These are phyloP conservation scores for Amborella trichopoda DNA, from an alignment of 164 flowering plant species.

Conservation along the genomic window DNA sequence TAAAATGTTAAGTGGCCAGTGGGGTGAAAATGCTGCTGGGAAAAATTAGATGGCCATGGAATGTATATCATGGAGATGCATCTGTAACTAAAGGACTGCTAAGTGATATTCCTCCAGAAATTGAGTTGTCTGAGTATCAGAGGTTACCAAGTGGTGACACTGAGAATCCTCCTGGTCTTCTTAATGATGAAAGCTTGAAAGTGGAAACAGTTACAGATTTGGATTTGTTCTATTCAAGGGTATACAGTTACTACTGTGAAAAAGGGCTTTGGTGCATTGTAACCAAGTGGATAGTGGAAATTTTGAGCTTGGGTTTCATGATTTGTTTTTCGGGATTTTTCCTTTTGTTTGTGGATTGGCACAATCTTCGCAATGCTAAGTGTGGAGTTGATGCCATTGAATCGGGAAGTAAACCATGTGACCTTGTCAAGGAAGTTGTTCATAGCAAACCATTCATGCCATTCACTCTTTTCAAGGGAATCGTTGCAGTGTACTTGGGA, in stretches of 20 bases:
- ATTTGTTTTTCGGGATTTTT: slow-evolving; percentile 92
- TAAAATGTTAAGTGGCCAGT: slow-evolving; percentile 73
- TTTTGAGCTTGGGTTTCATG: slow-evolving; percentile 66
- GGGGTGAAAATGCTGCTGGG: slow-evolving; percentile 28
- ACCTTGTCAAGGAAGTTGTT: slow-evolving; percentile 81
- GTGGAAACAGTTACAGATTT: slow-evolving; percentile 73
- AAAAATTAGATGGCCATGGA: slow-evolving; percentile 50
- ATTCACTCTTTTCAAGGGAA: slow-evolving; percentile 53
- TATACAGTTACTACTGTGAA: slow-evolving; percentile 84
- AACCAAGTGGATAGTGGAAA: slow-evolving; percentile 88
- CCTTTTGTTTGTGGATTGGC: slow-evolving; percentile 82
- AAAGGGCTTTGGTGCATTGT: slow-evolving; percentile 97
- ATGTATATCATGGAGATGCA: slow-evolving; percentile 41
- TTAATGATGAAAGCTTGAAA: slow-evolving; percentile 70
- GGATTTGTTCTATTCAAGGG: slow-evolving; percentile 87
- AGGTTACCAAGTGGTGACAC: slow-evolving; percentile 71
- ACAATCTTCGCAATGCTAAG: slow-evolving; percentile 86
- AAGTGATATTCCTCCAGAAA: slow-evolving; percentile 53
- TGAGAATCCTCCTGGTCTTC: slow-evolving; percentile 95
- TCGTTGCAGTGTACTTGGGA: slow-evolving; percentile 80
- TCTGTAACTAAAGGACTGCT: slow-evolving; percentile 49
- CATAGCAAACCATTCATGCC: slow-evolving; percentile 78
- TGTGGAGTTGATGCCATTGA: slow-evolving; percentile 98
- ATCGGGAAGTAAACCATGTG: slow-evolving; percentile 89
- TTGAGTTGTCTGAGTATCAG: slow-evolving; percentile 74